These are phyloP conservation scores for Prototheca wickerhamii DNA, from an alignment of 163 green algal species.

Conservation along the genomic window DNA sequence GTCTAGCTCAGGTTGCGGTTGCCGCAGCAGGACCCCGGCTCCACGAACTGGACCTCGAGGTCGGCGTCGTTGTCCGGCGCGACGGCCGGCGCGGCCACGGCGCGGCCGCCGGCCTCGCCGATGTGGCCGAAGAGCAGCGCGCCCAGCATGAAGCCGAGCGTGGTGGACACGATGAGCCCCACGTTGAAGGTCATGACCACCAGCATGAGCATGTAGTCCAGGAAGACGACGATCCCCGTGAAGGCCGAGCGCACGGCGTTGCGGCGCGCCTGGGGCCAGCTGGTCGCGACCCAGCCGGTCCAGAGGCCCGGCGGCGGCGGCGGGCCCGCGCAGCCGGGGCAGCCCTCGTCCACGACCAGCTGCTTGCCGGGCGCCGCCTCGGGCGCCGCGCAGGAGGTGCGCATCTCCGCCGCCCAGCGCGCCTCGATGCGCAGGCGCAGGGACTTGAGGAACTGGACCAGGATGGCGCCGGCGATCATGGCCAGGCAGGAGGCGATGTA, in stretches of 20 bases:
- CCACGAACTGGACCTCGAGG: slow-evolving; percentile 19
- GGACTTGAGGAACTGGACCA: slow-evolving; percentile 22
- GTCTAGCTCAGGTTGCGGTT: background rate
- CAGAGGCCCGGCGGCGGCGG: background rate
- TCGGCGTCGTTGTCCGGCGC: slow-evolving; percentile 8
- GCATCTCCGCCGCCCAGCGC: slow-evolving; percentile 10
- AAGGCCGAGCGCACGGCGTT: slow-evolving; percentile 19
- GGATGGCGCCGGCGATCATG: slow-evolving; percentile 9
- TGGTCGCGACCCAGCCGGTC: background rate
- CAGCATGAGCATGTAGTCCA: slow-evolving; percentile 63
- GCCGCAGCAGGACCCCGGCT: slow-evolving; percentile 1
- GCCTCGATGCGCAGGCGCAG: slow-evolving; percentile 13
- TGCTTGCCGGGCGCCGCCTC: no score
- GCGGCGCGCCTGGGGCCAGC: slow-evolving; percentile 1
- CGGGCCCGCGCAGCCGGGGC: background rate
- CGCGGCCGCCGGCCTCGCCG: slow-evolving; percentile 2
- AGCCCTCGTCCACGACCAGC: no score
- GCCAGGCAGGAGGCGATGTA: slow-evolving; percentile 24
- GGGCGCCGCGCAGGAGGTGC: slow-evolving; percentile 1
- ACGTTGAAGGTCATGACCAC: slow-evolving; percentile 68
- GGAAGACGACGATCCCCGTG: slow-evolving; percentile 25
- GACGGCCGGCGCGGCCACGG: background rate
- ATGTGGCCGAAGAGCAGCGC: slow-evolving; percentile 26
- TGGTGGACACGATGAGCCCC: slow-evolving; percentile 45
- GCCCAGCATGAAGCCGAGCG: slow-evolving; percentile 23